Conservation (phyloP, 495 filamentous ascomycete species). For the Penicillium cinerascens region DNA sequence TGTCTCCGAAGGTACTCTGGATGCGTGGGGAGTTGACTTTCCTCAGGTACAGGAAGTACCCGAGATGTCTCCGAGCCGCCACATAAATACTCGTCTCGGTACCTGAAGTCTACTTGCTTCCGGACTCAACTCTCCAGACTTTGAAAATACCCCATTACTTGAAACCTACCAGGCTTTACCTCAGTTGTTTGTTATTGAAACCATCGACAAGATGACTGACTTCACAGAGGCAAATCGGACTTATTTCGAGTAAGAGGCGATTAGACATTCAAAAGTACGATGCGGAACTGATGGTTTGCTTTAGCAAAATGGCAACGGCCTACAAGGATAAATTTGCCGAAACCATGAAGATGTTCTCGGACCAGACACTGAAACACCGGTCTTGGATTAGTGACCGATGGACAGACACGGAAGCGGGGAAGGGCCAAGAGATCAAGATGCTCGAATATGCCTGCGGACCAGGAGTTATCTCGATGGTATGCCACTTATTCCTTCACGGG, state of each 20-base stretch:
- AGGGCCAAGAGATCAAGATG: constrained; percentile 50
- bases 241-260: constrained; percentile 47
- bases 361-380: constrained; percentile 44
- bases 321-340: constrained; percentile 46
- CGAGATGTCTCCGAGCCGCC: constrained; percentile 24
- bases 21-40: not conserved
- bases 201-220: constrained; percentile 29
- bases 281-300: too few relatives aligned
- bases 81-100: constrained; percentile 8
- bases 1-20: constrained; percentile 8
- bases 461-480: constrained; percentile 56
- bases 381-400: constrained; percentile 63
- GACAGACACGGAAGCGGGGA: constrained; percentile 37
- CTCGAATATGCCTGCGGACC: constrained; percentile 78
- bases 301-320: constrained; percentile 40
- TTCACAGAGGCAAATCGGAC: constrained; percentile 51
- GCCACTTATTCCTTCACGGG: constrained; percentile 2
- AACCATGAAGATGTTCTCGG: constrained; percentile 26
- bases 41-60: constrained; percentile 14
- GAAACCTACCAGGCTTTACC: not conserved
- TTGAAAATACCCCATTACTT: not conserved
- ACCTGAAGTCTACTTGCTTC: not conserved
- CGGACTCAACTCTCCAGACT: not conserved
- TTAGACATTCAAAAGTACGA: not conserved
- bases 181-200: not conserved